Base-by-base conservation (phyloP, 371 early-diverging fungal genomes). In the Batkoa obscura region DNA sequence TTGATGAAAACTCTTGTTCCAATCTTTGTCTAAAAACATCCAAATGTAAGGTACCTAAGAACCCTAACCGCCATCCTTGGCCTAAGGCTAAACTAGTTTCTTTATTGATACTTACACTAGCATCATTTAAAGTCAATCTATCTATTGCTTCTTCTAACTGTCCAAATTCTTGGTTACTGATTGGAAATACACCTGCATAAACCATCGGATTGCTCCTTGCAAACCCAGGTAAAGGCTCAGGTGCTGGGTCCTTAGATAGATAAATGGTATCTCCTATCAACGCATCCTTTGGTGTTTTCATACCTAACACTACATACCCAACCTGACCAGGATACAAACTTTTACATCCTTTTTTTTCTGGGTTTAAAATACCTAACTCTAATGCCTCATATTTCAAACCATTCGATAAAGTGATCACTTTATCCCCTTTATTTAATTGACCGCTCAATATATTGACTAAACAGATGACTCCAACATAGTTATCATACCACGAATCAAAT, bases 401-500 rank as follows among this genome's bases (percentile, higher is more conserved):
- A 23, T 88, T 84, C 62, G 86, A 74, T 1, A 72, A 76, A 0
- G 90, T 88, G 13, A 81, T 70, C 12, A 94, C 78, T 58, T 74
- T 79, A 64, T 94, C 91, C 74, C 84, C 87, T 66, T 86, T 85
- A 49, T 73, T 68, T 5, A 97, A 59, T 2, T 62, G 65, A 10
- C 98, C 98, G 67, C 91, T 89, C 34, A 80, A 72, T 9, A 97
- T 76, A 3, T 87, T 84, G 60, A 97, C 66, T 67, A 96, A 70
- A 63, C 91, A 94, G 2, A 97, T 80, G 9, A 94, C 96, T 15
- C 98, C 98, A 0, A 85, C 80, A 66, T 94, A 97, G 33, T 75
- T 75, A 64, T 96, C 94, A 66, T 92, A 92, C 95, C 95, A 96
- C 9, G 85, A 86, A 65, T 97, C 98, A 61, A 97, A 94, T 33